These are phyloP conservation scores for Hyaloscypha finlandica DNA, from an alignment of 495 filamentous ascomycete genomes.

Conservation along the genomic window DNA sequence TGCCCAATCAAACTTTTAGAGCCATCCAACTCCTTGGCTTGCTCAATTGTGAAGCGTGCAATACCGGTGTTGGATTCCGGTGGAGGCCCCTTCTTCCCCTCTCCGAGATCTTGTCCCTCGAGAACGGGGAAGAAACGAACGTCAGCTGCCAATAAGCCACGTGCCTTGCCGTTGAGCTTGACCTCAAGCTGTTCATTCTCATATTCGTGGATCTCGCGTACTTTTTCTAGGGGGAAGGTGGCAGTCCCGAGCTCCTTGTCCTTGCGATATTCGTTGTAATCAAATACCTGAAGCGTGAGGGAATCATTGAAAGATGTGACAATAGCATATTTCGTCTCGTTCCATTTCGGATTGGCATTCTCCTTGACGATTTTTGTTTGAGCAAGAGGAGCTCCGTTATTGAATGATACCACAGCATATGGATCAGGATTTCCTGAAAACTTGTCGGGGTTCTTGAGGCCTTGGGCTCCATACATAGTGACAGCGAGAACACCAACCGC, in stretches of 20 bases:
- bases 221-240: conserved; percentile 78
- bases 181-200: conserved; percentile 87
- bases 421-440: conserved; percentile 94
- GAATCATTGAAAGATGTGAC: conserved; percentile 85
- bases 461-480: conserved; percentile 85
- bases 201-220: conserved; percentile 73
- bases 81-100: conserved; percentile 74
- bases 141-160: conserved; percentile 78
- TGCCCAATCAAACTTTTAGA: conserved; percentile 85
- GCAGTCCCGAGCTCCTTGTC: conserved; percentile 92
- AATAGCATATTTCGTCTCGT: conserved; percentile 93
- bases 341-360: conserved; percentile 86
- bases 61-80: conserved; percentile 94
- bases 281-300: conserved; percentile 79
- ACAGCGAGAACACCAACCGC: conserved; percentile 93
- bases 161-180: conserved; percentile 76
- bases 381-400: conserved; percentile 74
- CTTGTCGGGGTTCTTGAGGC: conserved; percentile 92
- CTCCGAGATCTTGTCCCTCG: conserved; percentile 66
- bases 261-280: conserved; percentile 95
- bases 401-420: conserved; percentile 85
- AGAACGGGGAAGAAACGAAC: conserved; percentile 95
- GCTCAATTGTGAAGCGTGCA: conserved; percentile 86
- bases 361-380: conserved; percentile 88
- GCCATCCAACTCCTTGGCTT: conserved; percentile 93